phyloP scores from a whole-genome alignment of 2,329 filamentous ascomycete genomes.

The Akanthomyces dipterigenus region DNA sequence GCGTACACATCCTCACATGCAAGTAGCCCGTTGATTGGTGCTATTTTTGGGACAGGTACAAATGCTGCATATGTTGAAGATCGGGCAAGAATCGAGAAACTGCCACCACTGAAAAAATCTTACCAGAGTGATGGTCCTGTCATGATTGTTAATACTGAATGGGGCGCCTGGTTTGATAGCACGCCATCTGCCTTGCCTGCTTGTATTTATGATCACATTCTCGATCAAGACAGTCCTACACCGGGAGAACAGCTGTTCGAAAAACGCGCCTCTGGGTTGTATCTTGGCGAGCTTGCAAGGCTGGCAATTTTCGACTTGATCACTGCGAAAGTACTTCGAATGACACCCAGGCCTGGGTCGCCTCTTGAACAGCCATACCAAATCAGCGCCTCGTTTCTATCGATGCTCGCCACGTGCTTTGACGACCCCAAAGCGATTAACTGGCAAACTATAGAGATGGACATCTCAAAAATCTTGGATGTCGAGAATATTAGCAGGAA shows the following conservation, averaged over 20 bases:
- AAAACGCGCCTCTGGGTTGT: constrained; percentile 77
- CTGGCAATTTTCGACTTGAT: constrained; percentile 48
- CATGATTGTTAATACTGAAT: constrained; percentile 78
- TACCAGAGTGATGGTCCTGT: constrained; percentile 41
- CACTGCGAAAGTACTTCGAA: constrained; percentile 6
- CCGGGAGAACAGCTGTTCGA: constrained; percentile 77
- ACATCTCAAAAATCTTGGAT: neutral
- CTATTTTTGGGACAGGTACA: constrained; percentile 76
- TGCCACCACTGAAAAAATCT: constrained; percentile 5
- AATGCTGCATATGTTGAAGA: constrained; percentile 78
- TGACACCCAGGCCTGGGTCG: constrained; percentile 4
- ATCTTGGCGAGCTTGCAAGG: constrained; percentile 69
- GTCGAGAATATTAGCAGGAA: neutral
- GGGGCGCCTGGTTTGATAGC: constrained; percentile 70
- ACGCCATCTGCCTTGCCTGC: constrained; percentile 61
- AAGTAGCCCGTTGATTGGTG: constrained; percentile 63
- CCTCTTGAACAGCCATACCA: constrained; percentile 57
- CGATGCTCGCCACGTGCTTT: constrained; percentile 33
- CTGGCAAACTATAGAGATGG: neutral
- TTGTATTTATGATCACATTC: constrained; percentile 58
- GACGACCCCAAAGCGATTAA: neutral
- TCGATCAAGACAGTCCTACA: constrained; percentile 64
- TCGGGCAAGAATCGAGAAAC: constrained; percentile 58
- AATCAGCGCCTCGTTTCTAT: constrained; percentile 62
- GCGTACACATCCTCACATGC: constrained; percentile 70